Evolutionary conservation across 176 grass and related monocot genomes (phyloP).

Genomic region (Phragmites australis): DNA sequence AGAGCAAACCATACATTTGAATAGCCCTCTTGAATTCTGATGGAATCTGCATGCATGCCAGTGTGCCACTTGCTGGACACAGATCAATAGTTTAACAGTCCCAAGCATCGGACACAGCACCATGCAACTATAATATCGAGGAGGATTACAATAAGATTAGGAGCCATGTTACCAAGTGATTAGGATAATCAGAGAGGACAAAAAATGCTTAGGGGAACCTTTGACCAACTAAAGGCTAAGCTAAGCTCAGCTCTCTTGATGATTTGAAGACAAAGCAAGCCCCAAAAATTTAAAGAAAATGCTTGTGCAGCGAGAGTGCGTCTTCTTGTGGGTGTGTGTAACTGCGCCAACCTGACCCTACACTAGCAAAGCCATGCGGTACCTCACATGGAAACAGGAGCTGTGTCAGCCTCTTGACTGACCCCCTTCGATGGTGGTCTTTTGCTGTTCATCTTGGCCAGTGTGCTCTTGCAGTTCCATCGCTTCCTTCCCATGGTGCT

Average conservation of each 20-base stretch:
- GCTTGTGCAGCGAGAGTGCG: conserved; percentile 47
- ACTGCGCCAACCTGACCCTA: conserved; percentile 38
- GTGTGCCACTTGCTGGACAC: conserved; percentile 40
- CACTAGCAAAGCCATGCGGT: conserved; percentile 57
- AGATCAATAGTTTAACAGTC: conserved; percentile 41
- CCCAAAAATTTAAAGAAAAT: conserved; percentile 21
- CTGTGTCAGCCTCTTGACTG: conserved; percentile 76
- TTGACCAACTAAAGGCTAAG: conserved; percentile 63
- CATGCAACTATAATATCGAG: conserved; percentile 47
- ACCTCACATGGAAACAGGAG: conserved; percentile 77
- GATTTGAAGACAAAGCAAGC: conserved; percentile 53
- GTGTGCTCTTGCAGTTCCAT: conserved; percentile 2
- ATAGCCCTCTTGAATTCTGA: conserved; percentile 38
- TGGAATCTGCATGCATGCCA: conserved; percentile 53
- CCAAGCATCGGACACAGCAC: conserved; percentile 49
- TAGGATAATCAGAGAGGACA: conserved; percentile 62
- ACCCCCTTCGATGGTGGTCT: conserved; percentile 33
- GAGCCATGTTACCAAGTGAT: conserved; percentile 54
- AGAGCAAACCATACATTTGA: conserved; percentile 23
- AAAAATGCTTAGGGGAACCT: conserved; percentile 78
- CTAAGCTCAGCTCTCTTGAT: conserved; percentile 25
- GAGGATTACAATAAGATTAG: conserved; percentile 37
- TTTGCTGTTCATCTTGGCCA: conserved; percentile 65
- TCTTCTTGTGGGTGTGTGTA: conserved; percentile 41
- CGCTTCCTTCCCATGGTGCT: background rate